Base-by-base conservation (phyloP, 169 alveolate genomes). In the Plasmodium vivax region DNA sequence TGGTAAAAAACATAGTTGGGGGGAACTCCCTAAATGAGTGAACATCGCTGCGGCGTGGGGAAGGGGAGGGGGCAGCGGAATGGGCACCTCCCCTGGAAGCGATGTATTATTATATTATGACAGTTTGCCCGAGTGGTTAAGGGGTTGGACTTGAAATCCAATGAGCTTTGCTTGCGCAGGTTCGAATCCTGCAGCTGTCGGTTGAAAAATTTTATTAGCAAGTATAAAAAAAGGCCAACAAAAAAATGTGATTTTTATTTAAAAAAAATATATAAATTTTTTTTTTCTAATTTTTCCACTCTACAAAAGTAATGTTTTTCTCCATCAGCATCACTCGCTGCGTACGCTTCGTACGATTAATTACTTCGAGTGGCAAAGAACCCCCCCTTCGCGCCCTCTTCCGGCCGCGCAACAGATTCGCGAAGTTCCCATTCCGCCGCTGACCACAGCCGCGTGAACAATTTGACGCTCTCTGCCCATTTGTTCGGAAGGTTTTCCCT, bases 151-250 rank as follows among this genome's bases (percentile, higher is more conserved):
- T 88, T 88, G 94, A 88, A 88, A 88, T 88, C 94, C 94, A 88
- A 58, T 88, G 90, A 80, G 99, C 98, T 97, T 95, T 96, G 97
- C 99, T 98, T 98, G 98, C 99, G 98, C 98, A 98, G 99, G 99
- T 98, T 98, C 99, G 97, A 98, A 98, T 97, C 99, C 99, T 98
- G 99, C 98, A 96, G 98, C 98, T 98, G 99, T 97, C 99, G 99
- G 36, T 2, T 0, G 19, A 47, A 2, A 47, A 12, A 6, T 30
- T 73, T 16, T 84, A 10, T 38, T 38, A 2, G 2, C 6, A 19
- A 23, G 27, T 14, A 68, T 27, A 9, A n/a, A 68, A 68, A 68
- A 68, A 68, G 2, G 9, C 41, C 9, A 16, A 1, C 9, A 68
- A 19, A 1, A 9, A 68, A 68, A 23, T 23, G 27, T 23, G 27